Conservation (phyloP, 495 filamentous ascomycete genomes). For the Amphirosellinia nigrospora region DNA sequence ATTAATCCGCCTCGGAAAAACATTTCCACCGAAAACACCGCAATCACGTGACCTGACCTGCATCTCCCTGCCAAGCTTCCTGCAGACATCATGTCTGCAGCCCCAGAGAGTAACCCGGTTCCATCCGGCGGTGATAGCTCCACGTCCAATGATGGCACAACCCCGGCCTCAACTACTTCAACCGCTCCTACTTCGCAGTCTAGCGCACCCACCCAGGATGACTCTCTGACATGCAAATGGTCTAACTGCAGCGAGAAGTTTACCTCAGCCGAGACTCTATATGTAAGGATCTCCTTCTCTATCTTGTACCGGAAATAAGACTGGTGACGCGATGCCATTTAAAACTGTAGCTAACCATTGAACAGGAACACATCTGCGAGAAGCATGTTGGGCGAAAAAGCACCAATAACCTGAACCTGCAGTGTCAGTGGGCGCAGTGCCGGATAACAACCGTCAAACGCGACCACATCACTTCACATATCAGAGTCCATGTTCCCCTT, state of each 20-base stretch:
- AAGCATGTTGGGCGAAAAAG: conserved; percentile 97
- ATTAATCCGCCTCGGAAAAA: background rate
- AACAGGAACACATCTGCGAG: conserved; percentile 96
- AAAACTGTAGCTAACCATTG: conserved; percentile 35
- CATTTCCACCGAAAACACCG: background rate
- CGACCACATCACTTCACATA: conserved; percentile 99
- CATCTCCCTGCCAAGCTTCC: background rate
- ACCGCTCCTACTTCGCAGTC: conserved; percentile 48
- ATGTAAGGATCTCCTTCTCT: conserved; percentile 65
- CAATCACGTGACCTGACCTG: conserved; percentile 1
- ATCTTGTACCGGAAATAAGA: conserved; percentile 3
- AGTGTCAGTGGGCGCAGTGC: conserved; percentile 96
- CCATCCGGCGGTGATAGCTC: conserved; percentile 41
- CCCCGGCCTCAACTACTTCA: conserved; percentile 48
- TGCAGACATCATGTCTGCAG: conserved; percentile 34
- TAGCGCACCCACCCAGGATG: conserved; percentile 47
- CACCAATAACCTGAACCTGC: conserved; percentile 98
- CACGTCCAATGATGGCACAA: conserved; percentile 51
- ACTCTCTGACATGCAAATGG: conserved; percentile 86
- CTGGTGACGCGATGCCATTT: background rate
- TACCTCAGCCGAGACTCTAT: conserved; percentile 79
- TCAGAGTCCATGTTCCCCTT: conserved; percentile 95
- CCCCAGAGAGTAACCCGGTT: conserved; percentile 35
- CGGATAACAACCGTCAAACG: conserved; percentile 97
- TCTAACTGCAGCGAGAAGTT: conserved; percentile 82